Evolutionary conservation across 208 protist species (phyloP).

Genomic region (Trypanosoma congolense): DNA sequence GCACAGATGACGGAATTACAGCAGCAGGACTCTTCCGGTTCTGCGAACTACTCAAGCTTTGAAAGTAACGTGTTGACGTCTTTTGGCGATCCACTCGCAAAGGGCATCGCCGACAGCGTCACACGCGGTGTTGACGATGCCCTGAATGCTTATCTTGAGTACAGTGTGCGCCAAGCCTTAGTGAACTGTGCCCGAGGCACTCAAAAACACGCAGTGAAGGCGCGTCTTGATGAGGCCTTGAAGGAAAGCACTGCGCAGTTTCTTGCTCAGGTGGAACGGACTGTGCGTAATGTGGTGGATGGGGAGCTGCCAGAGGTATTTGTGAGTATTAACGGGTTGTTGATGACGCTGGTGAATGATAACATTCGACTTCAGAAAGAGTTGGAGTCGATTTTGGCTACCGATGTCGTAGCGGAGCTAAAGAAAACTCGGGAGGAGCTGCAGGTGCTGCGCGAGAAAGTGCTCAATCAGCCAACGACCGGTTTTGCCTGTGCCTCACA

Average conservation of each 20-base stretch:
- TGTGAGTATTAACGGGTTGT: constrained; percentile 34
- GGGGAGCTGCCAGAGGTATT: constrained; percentile 55
- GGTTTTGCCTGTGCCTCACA: background rate
- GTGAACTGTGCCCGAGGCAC: constrained; percentile 34
- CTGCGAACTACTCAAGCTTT: constrained; percentile 33
- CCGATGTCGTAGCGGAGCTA: constrained; percentile 34
- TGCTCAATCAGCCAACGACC: constrained; percentile 1
- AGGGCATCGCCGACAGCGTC: constrained; percentile 61
- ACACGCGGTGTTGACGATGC: constrained; percentile 58
- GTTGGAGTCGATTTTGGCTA: constrained; percentile 49
- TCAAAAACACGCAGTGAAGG: constrained; percentile 55
- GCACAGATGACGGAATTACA: constrained; percentile 90
- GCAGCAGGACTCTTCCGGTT: constrained; percentile 9
- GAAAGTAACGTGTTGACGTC: constrained; percentile 58
- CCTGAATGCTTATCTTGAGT: constrained; percentile 58
- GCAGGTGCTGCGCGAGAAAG: constrained; percentile 31
- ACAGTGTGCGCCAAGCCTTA: constrained; percentile 52
- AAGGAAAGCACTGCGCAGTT: constrained; percentile 54
- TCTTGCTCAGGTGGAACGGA: constrained; percentile 38
- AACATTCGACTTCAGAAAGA: constrained; percentile 56
- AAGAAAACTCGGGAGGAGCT: constrained; percentile 39
- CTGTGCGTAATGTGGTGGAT: constrained; percentile 41
- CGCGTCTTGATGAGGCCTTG: constrained; percentile 67
- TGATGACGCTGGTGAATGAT: constrained; percentile 49
- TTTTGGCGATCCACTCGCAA: constrained; percentile 49